phyloP scores from a whole-genome alignment of 75 land plant genomes.

The Selaginella tamariscina region DNA sequence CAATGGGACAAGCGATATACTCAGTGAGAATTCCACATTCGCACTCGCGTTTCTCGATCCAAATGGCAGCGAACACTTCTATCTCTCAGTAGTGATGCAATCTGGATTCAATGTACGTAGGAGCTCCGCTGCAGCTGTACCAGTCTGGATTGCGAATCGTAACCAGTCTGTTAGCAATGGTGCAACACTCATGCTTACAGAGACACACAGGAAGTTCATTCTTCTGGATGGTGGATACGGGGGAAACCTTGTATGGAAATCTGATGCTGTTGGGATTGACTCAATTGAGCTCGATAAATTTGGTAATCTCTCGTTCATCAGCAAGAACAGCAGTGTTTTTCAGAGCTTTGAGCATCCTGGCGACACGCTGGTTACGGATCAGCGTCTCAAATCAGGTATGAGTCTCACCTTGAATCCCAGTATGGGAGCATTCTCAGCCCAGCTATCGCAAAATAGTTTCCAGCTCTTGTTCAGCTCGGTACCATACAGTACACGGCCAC shows the following conservation, averaged over 20 bases:
- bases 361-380: background rate
- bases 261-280: background rate
- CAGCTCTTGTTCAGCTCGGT: too few relatives aligned
- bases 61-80: background rate
- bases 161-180: background rate
- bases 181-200: slow-evolving; percentile 8
- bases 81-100: background rate
- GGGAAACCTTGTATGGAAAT: background rate
- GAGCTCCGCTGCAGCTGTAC: too few relatives aligned
- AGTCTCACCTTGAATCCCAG: too few relatives aligned
- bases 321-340: background rate
- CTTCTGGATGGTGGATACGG: background rate
- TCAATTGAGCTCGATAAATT: background rate
- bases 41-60: background rate
- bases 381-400: background rate
- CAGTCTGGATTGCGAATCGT: slow-evolving; percentile 3
- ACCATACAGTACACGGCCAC: too few relatives aligned
- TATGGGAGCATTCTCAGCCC: too few relatives aligned
- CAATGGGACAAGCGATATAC: background rate
- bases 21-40: background rate
- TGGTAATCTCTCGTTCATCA: background rate
- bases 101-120: too few relatives aligned
- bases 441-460: too few relatives aligned
- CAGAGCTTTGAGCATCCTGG: slow-evolving; percentile 7
- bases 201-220: background rate